These are phyloP conservation scores for Raphanus hybrid DNA, from an alignment of 441 rosid species.

Conservation along the genomic window DNA sequence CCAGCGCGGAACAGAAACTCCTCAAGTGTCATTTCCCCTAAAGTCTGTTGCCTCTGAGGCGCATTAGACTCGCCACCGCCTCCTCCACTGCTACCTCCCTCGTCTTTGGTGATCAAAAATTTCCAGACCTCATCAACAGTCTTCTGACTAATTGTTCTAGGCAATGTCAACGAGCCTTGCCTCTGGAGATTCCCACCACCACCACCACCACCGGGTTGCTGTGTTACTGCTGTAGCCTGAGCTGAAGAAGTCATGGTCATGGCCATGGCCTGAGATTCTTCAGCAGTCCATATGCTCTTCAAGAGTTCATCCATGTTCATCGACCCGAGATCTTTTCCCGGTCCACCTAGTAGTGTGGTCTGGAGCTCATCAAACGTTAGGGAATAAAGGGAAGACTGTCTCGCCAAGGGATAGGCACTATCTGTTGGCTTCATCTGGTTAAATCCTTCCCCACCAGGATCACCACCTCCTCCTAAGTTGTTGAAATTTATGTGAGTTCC, in stretches of 20 bases:
- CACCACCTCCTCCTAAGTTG: slow-evolving; percentile 43
- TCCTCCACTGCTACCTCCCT: slow-evolving; percentile 43
- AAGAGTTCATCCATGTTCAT: slow-evolving; percentile 82
- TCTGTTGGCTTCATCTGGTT: slow-evolving; percentile 37
- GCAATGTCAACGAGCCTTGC: slow-evolving; percentile 75
- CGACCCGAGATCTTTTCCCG: slow-evolving; percentile 72
- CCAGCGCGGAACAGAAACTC: slow-evolving; percentile 72
- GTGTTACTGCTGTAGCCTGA: slow-evolving; percentile 24
- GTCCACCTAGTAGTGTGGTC: slow-evolving; percentile 54
- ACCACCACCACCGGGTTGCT: slow-evolving; percentile 40
- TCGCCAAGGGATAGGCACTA: slow-evolving; percentile 46
- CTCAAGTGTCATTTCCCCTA: slow-evolving; percentile 77
- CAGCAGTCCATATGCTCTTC: slow-evolving; percentile 73
- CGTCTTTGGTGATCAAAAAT: slow-evolving; percentile 55
- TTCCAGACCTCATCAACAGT: slow-evolving; percentile 83
- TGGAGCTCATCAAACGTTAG: slow-evolving; percentile 73
- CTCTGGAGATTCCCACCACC: slow-evolving; percentile 67
- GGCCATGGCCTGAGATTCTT: slow-evolving; percentile 65
- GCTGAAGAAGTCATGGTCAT: slow-evolving; percentile 45
- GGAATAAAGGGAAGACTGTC: slow-evolving; percentile 63
- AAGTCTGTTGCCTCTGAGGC: slow-evolving; percentile 67
- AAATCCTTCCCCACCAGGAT: slow-evolving; percentile 42
- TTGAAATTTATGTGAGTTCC: slow-evolving; percentile 55
- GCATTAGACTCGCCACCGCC: slow-evolving; percentile 36
- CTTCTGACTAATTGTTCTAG: slow-evolving; percentile 75